These are phyloP conservation scores for Metarhizium album DNA, from an alignment of 2,329 filamentous ascomycete genomes.

Conservation along the genomic window DNA sequence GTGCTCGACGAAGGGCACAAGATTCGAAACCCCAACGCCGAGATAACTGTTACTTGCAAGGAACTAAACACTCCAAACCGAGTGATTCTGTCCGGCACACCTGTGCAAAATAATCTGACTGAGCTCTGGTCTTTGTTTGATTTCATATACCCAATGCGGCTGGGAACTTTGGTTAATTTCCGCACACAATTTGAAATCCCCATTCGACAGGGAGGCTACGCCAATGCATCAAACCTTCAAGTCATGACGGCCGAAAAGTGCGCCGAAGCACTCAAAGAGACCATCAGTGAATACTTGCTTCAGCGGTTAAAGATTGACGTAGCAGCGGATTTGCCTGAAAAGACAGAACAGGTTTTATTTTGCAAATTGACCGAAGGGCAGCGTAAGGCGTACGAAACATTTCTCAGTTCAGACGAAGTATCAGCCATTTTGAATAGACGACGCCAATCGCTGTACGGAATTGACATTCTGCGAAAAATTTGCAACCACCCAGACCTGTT, in stretches of 20 bases:
- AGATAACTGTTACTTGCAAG: constrained; percentile 92
- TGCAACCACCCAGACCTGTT: constrained; percentile 93
- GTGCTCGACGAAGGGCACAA: constrained; percentile 97
- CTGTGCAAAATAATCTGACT: constrained; percentile 92
- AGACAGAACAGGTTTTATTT: constrained; percentile 92
- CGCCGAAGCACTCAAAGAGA: constrained; percentile 85
- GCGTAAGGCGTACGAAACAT: constrained; percentile 67
- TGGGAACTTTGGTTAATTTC: constrained; percentile 87
- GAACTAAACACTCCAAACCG: constrained; percentile 83
- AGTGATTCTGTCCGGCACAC: constrained; percentile 88
- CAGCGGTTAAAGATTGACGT: constrained; percentile 92
- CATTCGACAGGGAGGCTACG: constrained; percentile 86
- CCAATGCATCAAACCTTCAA: constrained; percentile 86
- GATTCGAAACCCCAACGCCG: constrained; percentile 91
- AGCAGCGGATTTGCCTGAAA: constrained; percentile 84
- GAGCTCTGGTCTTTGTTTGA: constrained; percentile 98
- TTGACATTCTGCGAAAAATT: constrained; percentile 88
- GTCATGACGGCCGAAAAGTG: constrained; percentile 92
- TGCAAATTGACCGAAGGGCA: constrained; percentile 78
- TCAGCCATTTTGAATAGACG: constrained; percentile 65
- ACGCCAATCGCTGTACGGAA: constrained; percentile 74
- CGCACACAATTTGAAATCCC: constrained; percentile 87
- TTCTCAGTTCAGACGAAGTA: constrained; percentile 76
- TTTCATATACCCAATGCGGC: constrained; percentile 91
- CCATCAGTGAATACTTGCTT: constrained; percentile 85